Evolutionary conservation across 2,329 filamentous ascomycete species (phyloP), one percentile per base, ranked within the genome.

Genomic region (Paracorniculantispora psalliotae): DNA sequence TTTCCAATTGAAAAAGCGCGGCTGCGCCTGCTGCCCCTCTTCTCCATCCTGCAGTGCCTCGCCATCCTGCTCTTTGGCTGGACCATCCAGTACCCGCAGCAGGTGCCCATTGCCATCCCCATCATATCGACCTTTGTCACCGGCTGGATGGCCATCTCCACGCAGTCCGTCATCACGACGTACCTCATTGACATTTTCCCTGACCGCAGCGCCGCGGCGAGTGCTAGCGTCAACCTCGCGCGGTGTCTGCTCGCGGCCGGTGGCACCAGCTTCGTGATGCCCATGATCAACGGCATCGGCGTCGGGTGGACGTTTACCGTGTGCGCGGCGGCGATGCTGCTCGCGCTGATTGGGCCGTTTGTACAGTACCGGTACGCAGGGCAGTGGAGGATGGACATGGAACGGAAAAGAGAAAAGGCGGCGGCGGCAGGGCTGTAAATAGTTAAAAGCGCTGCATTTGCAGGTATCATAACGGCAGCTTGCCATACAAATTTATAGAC

Each of bases 181-280:
- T 82, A 81, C 59, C 70, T 83, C 0, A 75, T 83, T 3, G 81
- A 85, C 62, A 67, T 83, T 0, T 84, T 80, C 60, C 74, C 76
- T 0, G 74, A 76, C 13, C 69, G 70, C 10, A 79, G 78, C 59
- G 81, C 81, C 0, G 77, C 77, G 0, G 81, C 81, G 0, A 82
- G 74, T 47, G 81, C 81, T 0, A 79, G 77, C 47, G 64, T 83
- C 25, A 84, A 84, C 61, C 71, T 84, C 2, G 77, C 78, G 0
- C 67, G 81, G 39, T 84, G 81, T 61, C 62, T 82, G 2, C 72
- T 81, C 33, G 81, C 77, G 0, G 81, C 81, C 0, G 79, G 75
- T 0, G 79, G 78, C 0, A 81, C 79, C 0, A 78, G 76, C 21
- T 74, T 77, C 12, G 70, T 81, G 2, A 76, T 80, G 68, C 79